Evolutionary conservation across 805 yeast species (phyloP), one percentile per base, ranked within the genome.

Genomic region (Sporopachydermia lactativora): DNA sequence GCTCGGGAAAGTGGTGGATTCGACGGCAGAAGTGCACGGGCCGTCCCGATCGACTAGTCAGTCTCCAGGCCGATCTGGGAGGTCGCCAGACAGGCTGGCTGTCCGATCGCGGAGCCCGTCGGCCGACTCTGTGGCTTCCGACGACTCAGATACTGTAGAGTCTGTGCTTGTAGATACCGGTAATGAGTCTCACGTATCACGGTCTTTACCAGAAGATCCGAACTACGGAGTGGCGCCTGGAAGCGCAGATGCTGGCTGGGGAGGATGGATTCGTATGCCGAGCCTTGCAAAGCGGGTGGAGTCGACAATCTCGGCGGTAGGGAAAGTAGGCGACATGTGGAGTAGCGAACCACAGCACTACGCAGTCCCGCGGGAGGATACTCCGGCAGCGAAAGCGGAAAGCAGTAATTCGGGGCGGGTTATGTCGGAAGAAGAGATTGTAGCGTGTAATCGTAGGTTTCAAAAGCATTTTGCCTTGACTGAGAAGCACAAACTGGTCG

Each of bases 401-500:
- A 5, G 34, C 16, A 58, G 55, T 1, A 71, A 68, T 19, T 81
- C 76, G 48, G 64, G 65, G 2, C 68, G 61, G 47, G 68, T 77
- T 4, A 65, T 57, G 1, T 63, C 68, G 17, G 55, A 52, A 1
- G 60, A 62, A 2, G 72, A 67, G 15, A 61, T 74, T 38, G 56
- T 51, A 2, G 59, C 54, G 3, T 70, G 82, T 1, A 68, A 71
- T n/a, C 57, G 58, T n/a, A 64, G 82, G 44, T 86, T 79, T 53
- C 66, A 72, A 38, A 54, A 61, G 1, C 79, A 77, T 49, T 89
- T 89, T 49, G 72, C 86, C 0, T 60, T 88, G 6, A 65, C 70
- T 3, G 66, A 64, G 0, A 52, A 61, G 2, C 75, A 73, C 34
- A 54, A 52, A 3, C 60, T 88, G 37, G 57, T 78, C 0, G 75